Evolutionary conservation across 2,329 filamentous ascomycete species (phyloP).

Genomic region (Colletotrichum sublineola): DNA sequence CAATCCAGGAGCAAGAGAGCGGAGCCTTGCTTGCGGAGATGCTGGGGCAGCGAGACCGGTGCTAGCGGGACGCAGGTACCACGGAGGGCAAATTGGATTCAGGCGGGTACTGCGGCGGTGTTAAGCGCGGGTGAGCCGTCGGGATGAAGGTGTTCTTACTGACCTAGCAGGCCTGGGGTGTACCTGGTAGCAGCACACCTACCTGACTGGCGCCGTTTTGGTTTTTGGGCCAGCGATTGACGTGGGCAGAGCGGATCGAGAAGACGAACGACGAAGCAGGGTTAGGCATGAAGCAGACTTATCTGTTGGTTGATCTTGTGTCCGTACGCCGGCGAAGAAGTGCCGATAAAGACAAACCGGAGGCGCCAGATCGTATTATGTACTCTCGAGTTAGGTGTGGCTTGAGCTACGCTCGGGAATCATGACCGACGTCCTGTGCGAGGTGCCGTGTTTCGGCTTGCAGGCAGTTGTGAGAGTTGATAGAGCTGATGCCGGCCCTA

Average conservation of each 20-base stretch:
- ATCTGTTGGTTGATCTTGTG: neutral
- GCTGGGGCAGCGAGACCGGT: constrained; percentile 26
- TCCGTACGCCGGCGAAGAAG: neutral
- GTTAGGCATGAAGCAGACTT: constrained; percentile 26
- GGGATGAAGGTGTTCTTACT: constrained; percentile 28
- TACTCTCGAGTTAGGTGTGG: constrained; percentile 1
- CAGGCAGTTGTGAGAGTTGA: neutral
- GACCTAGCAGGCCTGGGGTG: constrained; percentile 24
- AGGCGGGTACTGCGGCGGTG: constrained; percentile 5
- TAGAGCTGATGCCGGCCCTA: no score
- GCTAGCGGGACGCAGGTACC: constrained; percentile 32
- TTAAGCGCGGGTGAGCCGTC: constrained; percentile 17
- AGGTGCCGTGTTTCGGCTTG: constrained; percentile 19
- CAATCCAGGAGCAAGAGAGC: constrained; percentile 38
- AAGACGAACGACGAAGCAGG: constrained; percentile 14
- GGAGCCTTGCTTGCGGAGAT: constrained; percentile 35
- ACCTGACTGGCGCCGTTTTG: neutral
- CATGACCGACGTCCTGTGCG: neutral
- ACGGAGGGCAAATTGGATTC: neutral
- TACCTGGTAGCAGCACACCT: constrained; percentile 7
- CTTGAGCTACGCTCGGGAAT: neutral
- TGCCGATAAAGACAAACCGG: constrained; percentile 23
- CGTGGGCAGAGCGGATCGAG: constrained; percentile 20
- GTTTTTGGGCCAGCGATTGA: constrained; percentile 2
- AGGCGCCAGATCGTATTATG: constrained; percentile 8